Percentiles rank a stretch among this genome's conserved stretches.
Conservation (phyloP, 495 filamentous ascomycete species). For the Penicillium cosmopolitanum region DNA sequence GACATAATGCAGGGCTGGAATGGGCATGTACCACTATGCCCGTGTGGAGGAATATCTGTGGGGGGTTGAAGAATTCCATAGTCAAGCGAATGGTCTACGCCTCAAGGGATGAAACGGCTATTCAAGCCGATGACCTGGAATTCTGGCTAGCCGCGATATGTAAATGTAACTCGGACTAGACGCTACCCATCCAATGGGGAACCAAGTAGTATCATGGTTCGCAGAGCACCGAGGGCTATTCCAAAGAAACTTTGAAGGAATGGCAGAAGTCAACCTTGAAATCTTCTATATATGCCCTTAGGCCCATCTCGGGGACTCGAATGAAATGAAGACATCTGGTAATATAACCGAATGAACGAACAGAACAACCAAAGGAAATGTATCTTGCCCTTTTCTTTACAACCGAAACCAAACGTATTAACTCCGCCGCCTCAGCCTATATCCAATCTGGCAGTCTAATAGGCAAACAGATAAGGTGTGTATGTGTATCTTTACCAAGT, state of each 20-base stretch:
- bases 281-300: background rate
- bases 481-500: too few species aligned
- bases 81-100: background rate
- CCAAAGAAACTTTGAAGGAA: background rate
- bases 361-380: too few species aligned
- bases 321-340: too few species aligned
- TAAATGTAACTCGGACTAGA: too few species aligned
- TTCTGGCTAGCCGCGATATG: too few species aligned
- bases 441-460: slow-evolving; percentile 2
- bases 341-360: background rate
- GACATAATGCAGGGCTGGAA: background rate
- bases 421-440: background rate
- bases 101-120: background rate
- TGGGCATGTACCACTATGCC: background rate
- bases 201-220: too few species aligned
- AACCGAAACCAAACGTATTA: background rate
- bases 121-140: background rate
- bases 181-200: too few species aligned
- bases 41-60: background rate
- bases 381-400: background rate
- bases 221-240: too few species aligned
- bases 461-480: background rate
- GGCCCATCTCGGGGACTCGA: too few species aligned
- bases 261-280: background rate
- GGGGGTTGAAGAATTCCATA: background rate